phyloP scores from a whole-genome alignment of 1,284 basidiomycete species.

The Chalciporus sp. region DNA sequence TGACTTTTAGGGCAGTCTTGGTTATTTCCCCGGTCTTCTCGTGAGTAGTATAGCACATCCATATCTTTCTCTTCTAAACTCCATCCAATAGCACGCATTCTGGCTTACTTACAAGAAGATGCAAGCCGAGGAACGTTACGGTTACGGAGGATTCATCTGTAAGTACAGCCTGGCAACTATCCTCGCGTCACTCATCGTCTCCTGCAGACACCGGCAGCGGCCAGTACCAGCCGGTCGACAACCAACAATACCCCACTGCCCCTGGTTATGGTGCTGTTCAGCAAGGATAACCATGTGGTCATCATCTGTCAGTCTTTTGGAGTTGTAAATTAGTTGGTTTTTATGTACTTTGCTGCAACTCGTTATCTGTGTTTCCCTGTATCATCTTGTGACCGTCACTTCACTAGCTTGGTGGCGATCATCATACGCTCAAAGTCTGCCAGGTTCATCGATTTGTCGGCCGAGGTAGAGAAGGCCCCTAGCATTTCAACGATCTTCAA shows the following conservation, averaged over 20 bases:
- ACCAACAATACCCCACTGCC: constrained; percentile 17
- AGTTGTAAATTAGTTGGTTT: neutral
- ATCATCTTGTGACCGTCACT: neutral
- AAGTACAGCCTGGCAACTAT: constrained; percentile 26
- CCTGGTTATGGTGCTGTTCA: constrained; percentile 29
- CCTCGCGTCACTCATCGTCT: neutral
- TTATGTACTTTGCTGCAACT: constrained; percentile 3
- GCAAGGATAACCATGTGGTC: constrained; percentile 8
- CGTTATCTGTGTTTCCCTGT: neutral
- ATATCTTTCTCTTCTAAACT: neutral
- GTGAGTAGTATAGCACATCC: constrained; percentile 35
- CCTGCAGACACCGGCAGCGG: constrained; percentile 31
- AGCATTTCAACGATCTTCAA: constrained; percentile 75
- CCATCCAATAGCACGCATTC: constrained; percentile 49
- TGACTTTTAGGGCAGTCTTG: constrained; percentile 49
- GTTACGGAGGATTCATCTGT: constrained; percentile 67
- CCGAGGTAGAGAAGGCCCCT: constrained; percentile 63
- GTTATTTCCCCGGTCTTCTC: constrained; percentile 75
- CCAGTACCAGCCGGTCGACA: constrained; percentile 25
- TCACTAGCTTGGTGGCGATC: constrained; percentile 52
- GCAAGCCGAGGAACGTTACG: constrained; percentile 77
- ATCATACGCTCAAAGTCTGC: constrained; percentile 75
- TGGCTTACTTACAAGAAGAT: constrained; percentile 79
- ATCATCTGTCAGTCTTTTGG: neutral
- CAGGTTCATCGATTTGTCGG: constrained; percentile 67